These are phyloP conservation scores for Ceratocystiopsis brevicomis DNA, from an alignment of 2,329 filamentous ascomycete genomes.

Conservation along the genomic window DNA sequence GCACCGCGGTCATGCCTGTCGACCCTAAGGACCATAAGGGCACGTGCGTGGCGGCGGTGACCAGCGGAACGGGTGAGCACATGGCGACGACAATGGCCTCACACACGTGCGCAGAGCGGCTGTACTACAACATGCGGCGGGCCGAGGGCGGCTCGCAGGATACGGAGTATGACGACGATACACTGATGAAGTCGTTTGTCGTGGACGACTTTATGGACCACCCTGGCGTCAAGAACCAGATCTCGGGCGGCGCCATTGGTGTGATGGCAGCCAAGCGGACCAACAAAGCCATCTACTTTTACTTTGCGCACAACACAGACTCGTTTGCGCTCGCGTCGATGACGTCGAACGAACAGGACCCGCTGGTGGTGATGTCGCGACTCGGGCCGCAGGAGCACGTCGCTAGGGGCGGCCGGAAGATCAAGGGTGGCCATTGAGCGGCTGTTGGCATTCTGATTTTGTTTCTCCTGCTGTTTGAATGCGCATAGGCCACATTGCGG, in stretches of 20 bases:
- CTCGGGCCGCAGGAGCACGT: conserved; percentile 17
- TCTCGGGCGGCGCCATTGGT: conserved; percentile 74
- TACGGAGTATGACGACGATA: conserved; percentile 56
- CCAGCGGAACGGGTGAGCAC: conserved; percentile 90
- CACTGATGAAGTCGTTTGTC: conserved; percentile 57
- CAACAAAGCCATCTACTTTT: conserved; percentile 56
- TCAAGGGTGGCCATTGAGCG: conserved; percentile 13
- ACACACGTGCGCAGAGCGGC: conserved; percentile 63
- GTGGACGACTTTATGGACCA: conserved; percentile 84
- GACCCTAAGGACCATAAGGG: conserved; percentile 50
- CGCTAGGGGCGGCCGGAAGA: conserved; percentile 27
- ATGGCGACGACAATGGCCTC: conserved; percentile 94
- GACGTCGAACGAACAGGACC: conserved; percentile 55
- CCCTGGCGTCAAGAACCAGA: conserved; percentile 62
- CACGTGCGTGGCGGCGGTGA: conserved; percentile 62
- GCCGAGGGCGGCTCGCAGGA: conserved; percentile 41
- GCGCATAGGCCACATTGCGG: no score
- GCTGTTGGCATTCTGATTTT: background rate
- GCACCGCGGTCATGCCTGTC: conserved; percentile 70
- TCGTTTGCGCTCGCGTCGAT: conserved; percentile 74
- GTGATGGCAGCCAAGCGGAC: conserved; percentile 80
- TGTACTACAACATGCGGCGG: conserved; percentile 53
- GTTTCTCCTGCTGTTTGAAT: no score
- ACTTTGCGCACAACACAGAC: conserved; percentile 94
- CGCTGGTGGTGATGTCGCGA: conserved; percentile 77